Percentiles rank a stretch among this genome's conserved stretches.
Evolutionary conservation across 257 asterid species (phyloP).

Genomic region (Solanum piurae): DNA sequence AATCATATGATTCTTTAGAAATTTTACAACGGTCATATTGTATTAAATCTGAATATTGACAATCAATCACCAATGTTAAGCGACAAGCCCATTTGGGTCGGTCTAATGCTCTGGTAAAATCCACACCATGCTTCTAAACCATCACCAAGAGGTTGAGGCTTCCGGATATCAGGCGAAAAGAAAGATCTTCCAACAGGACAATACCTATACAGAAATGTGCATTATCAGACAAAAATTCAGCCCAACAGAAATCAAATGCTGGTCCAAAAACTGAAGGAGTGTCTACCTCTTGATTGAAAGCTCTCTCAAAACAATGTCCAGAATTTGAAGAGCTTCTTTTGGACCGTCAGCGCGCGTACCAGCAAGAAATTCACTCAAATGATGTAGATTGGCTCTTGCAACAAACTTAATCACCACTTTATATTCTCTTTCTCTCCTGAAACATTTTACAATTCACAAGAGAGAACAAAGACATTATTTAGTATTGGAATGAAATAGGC

Average conservation of each 20-base stretch:
- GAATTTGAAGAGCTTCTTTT: constrained; percentile 87
- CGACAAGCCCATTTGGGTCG: constrained; percentile 97
- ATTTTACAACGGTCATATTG: background rate
- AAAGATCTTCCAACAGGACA: constrained; percentile 90
- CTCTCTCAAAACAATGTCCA: constrained; percentile 91
- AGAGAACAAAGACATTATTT: background rate
- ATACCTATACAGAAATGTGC: constrained; percentile 37
- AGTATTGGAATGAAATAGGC: background rate
- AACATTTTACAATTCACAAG: background rate
- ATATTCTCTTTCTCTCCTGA: constrained; percentile 77
- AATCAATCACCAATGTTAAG: constrained; percentile 65
- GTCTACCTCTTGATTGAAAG: constrained; percentile 65
- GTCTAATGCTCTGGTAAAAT: constrained; percentile 94
- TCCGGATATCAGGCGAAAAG: constrained; percentile 83
- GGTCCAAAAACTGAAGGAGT: background rate
- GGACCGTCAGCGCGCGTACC: constrained; percentile 94
- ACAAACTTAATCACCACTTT: constrained; percentile 81
- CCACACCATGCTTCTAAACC: constrained; percentile 99
- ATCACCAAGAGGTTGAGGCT: constrained; percentile 84
- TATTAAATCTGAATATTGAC: background rate
- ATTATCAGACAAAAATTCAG: background rate
- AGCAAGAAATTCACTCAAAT: constrained; percentile 88
- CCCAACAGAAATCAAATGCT: background rate
- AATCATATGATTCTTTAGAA: background rate
- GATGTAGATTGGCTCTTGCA: constrained; percentile 79